Base-by-base conservation (phyloP, 179 eudicot species). In the Carnegiea gigantea region DNA sequence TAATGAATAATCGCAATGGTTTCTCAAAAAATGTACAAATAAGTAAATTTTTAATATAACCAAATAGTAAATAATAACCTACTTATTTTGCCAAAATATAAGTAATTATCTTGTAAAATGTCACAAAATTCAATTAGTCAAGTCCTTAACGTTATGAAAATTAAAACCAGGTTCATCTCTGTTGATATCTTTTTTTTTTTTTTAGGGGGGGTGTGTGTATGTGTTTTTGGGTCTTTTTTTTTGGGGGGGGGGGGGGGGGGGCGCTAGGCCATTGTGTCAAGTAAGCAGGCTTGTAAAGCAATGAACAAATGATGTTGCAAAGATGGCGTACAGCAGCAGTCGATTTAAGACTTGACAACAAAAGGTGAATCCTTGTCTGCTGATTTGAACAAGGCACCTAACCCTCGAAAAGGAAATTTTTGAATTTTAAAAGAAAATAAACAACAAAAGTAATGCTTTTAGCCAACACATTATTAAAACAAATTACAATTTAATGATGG, bases 341-440 rank as follows among this genome's bases (percentile, higher is more conserved):
- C 43, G 82, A 73, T 73, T 23, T 73, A 54, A 64, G 77, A 74
- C 78, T 40, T 73, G 14, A 20, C 77, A 80, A 73, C 73, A 44
- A 21, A 71, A 43, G 23, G 12, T 8, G 11, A 36, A 71, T 21
- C 2, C 14, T 51, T 38, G 68, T 81, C 30, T 60, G 73, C 20
- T 36, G 43, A 36, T 23, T 33, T 79, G 18, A 75, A 1, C 51
- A 43, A 68, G 24, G 40, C 65, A 71, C 48, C 54, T 62, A 24
- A 17, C 36, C 30, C 28, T 23, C 23, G 23, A 40, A 57, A 79
- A 26, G 15, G n/a, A 18, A 15, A 18, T 18, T 57, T 62, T 62
- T n/a, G 9, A 62, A 18, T 54, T 6, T 21, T 62, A n/a, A 73
- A 71, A 38, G 40, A 79, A 36, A 71, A 78, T 6, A 70, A 48